These are phyloP conservation scores for Diplocarpon rosae DNA, from an alignment of 2,329 filamentous ascomycete genomes.

Conservation along the genomic window DNA sequence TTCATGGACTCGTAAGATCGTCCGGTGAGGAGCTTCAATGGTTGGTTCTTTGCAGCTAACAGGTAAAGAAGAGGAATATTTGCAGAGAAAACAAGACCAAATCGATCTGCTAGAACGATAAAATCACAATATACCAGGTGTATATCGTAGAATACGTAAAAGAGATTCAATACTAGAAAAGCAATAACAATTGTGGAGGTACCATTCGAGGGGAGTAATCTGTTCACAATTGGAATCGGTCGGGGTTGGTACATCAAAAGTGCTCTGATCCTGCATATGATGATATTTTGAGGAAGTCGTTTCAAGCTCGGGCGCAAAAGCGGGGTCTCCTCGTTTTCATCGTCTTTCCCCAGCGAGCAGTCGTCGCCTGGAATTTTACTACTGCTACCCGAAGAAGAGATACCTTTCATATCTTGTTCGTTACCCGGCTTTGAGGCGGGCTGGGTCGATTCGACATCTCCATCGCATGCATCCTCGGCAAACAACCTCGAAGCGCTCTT, in stretches of 20 bases:
- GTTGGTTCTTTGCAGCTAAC: slow-evolving; percentile 56
- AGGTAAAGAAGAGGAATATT: slow-evolving; percentile 48
- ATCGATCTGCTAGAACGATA: slow-evolving; percentile 37
- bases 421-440: not conserved
- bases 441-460: slow-evolving; percentile 8
- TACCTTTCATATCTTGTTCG: slow-evolving; percentile 4
- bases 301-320: slow-evolving; percentile 11
- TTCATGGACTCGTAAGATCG: slow-evolving; percentile 57
- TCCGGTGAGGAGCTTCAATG: slow-evolving; percentile 47
- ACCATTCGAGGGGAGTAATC: slow-evolving; percentile 44
- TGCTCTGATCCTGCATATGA: slow-evolving; percentile 12
- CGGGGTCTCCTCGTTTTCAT: slow-evolving; percentile 20
- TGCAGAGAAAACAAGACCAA: slow-evolving; percentile 31
- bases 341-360: slow-evolving; percentile 11
- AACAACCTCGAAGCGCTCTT: slow-evolving; percentile 7
- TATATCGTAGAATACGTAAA: slow-evolving; percentile 44
- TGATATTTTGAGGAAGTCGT: not conserved
- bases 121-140: slow-evolving; percentile 37
- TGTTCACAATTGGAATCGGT: slow-evolving; percentile 45
- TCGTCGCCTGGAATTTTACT: slow-evolving; percentile 13
- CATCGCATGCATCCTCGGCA: slow-evolving; percentile 9
- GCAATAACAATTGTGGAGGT: slow-evolving; percentile 40
- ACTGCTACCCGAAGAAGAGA: slow-evolving; percentile 20
- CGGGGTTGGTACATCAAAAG: slow-evolving; percentile 44
- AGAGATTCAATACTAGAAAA: slow-evolving; percentile 44